Conservation (phyloP, 805 yeast species). For the Yarrowia porcina region DNA sequence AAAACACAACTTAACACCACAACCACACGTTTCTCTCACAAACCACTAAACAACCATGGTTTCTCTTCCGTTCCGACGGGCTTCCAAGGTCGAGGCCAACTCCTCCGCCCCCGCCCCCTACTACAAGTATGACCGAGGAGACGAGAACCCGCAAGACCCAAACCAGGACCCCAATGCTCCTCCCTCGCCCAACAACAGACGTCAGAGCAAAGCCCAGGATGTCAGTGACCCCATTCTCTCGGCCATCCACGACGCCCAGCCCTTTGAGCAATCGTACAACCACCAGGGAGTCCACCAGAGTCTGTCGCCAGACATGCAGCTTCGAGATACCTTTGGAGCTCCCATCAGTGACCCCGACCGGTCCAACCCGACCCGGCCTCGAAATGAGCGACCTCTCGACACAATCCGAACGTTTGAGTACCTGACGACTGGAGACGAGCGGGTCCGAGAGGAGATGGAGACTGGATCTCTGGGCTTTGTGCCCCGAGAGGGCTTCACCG, state of each 20-base stretch:
- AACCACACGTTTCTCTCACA: background rate
- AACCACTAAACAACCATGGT: constrained; percentile 12
- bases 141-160: background rate
- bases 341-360: constrained; percentile 75
- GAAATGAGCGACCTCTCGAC: constrained; percentile 96
- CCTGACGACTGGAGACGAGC: constrained; percentile 84
- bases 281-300: constrained; percentile 38
- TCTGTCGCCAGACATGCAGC: constrained; percentile 51
- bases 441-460: constrained; percentile 78
- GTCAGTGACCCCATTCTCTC: constrained; percentile 73
- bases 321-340: constrained; percentile 82
- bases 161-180: constrained; percentile 23
- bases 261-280: constrained; percentile 66
- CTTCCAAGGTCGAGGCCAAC: constrained; percentile 19
- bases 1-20: background rate
- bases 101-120: constrained; percentile 23
- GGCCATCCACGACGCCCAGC: constrained; percentile 95
- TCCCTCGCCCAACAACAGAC: constrained; percentile 22
- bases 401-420: constrained; percentile 92
- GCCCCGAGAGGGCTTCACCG: constrained; percentile 61
- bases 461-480: constrained; percentile 78
- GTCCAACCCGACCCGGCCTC: constrained; percentile 86
- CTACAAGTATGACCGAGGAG: constrained; percentile 24
- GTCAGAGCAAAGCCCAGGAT: constrained; percentile 20
- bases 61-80: constrained; percentile 11